Evolutionary conservation across 2,329 filamentous ascomycete species (phyloP).

Genomic region (Albophoma yamanashiensis): DNA sequence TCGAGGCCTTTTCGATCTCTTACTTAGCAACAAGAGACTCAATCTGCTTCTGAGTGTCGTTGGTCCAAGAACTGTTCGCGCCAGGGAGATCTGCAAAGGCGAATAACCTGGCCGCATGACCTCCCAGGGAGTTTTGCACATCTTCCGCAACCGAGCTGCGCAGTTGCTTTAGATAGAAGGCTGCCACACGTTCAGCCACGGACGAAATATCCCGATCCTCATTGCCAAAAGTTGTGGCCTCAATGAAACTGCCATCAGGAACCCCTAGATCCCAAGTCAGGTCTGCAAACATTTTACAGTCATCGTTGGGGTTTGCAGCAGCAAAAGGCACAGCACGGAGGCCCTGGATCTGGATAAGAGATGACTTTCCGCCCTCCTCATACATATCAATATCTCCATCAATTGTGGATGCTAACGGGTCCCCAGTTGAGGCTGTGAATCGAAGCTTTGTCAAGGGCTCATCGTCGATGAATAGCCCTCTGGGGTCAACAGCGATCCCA

Average conservation of each 20-base stretch:
- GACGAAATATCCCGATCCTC: not conserved
- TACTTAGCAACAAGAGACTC: not conserved
- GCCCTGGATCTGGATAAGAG: not conserved
- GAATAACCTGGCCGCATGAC: not conserved
- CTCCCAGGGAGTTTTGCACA: not conserved
- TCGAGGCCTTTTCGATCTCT: not conserved
- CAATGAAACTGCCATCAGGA: not conserved
- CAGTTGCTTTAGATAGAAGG: not conserved
- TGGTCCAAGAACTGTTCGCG: not conserved
- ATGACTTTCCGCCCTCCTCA: not conserved
- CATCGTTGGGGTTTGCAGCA: not conserved
- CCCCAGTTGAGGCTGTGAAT: not conserved
- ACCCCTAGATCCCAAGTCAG: not conserved
- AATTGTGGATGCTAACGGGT: not conserved
- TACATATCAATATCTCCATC: not conserved
- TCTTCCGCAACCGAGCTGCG: not conserved
- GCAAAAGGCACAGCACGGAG: not conserved
- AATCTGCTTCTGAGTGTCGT: not conserved
- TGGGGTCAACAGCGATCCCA: not conserved
- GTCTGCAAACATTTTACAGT: not conserved
- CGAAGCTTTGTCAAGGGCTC: not conserved
- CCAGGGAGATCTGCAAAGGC: not conserved
- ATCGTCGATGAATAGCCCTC: not conserved
- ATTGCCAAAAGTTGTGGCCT: not conserved
- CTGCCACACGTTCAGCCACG: not conserved